A percentile compares a stretch with the other conserved stretches of the same genome.
Evolutionary conservation across 2,329 filamentous ascomycete genomes (phyloP).

Genomic region (Calonectria henricotiae): DNA sequence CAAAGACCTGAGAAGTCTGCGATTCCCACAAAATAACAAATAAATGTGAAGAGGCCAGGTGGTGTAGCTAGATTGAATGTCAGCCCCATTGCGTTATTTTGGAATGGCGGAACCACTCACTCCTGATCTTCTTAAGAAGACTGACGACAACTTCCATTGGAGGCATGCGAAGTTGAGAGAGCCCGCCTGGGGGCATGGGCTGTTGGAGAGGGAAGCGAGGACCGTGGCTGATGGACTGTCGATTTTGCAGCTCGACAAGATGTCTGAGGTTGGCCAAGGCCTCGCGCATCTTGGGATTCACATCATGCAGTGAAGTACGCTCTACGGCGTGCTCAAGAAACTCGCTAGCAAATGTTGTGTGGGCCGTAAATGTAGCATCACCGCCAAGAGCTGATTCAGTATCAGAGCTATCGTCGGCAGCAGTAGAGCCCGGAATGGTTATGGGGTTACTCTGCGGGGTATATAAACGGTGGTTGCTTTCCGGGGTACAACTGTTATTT

Average conservation of each 20-base stretch:
- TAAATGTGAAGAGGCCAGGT: constrained; percentile 67
- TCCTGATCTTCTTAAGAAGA: constrained; percentile 66
- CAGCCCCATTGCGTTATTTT: neutral
- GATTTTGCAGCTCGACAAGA: constrained; percentile 69
- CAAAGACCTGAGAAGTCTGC: constrained; percentile 69
- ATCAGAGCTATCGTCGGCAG: constrained; percentile 59
- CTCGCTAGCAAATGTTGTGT: constrained; percentile 70
- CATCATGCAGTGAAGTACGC: constrained; percentile 63
- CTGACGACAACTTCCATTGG: constrained; percentile 68
- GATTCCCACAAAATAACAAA: constrained; percentile 67
- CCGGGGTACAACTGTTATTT: constrained; percentile 42
- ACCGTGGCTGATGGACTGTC: constrained; percentile 60
- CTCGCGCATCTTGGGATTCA: constrained; percentile 68
- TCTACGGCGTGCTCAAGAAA: constrained; percentile 70
- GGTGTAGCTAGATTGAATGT: constrained; percentile 58
- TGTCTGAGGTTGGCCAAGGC: constrained; percentile 69
- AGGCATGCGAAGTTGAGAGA: constrained; percentile 71
- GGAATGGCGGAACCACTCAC: constrained; percentile 50
- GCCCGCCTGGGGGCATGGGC: constrained; percentile 63
- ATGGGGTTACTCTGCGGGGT: constrained; percentile 47
- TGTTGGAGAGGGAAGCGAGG: constrained; percentile 66
- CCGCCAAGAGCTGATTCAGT: constrained; percentile 64
- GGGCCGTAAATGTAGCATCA: constrained; percentile 66
- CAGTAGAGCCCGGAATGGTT: constrained; percentile 52
- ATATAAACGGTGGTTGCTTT: constrained; percentile 46